Evolutionary conservation across 768 basidiomycete species (phyloP), one percentile per base, ranked within the genome.

Genomic region (Lentinus tigrinus): DNA sequence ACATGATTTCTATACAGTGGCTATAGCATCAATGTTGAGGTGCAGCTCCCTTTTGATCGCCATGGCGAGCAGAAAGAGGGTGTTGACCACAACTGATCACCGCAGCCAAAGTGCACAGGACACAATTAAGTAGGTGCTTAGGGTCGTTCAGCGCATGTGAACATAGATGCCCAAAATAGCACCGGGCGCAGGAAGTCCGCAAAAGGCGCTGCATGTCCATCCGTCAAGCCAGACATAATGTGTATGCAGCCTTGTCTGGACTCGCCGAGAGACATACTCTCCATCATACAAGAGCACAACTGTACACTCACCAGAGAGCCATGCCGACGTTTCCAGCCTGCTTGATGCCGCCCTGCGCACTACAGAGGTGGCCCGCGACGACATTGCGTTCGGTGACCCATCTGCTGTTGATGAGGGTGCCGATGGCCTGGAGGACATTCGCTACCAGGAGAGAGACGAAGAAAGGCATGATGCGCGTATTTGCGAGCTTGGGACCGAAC

Each of bases 251-350:
- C 9, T 40, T 5, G 6, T 40, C 14, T 16, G 39, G 14, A 19
- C 39, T n/a, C n/a, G n/a, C n/a, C n/a, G n/a, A 40, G 14, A 24
- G 9, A 46, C 24, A 13, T 9, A 24, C 23, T 24, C 13, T 6
- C 4, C 14, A 24, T 19, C 23, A 24, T 4, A 3, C 7, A 24
- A 46, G 21, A 2, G 10, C 21, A 26, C 23, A 26, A 46, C 43
- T 19, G 11, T 3, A 23, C 19, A 49, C 65, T 10, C 43, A 74
- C 79, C 79, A 80, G 3, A 78, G 57, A 2, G 79, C 76, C 1
- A 73, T 73, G 1, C 74, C 77, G 31, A 80, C 65, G 47, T 80
- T 78, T 9, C 79, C 79, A 4, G 73, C 69, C 38, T 78, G 74
- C 61, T 78, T 78, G 38, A 75, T 56, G 4, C 69, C 73, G 28